A percentile compares a stretch with the other conserved stretches of the same genome.
Conservation (phyloP, 768 basidiomycete species). For the Russula brevipes region DNA sequence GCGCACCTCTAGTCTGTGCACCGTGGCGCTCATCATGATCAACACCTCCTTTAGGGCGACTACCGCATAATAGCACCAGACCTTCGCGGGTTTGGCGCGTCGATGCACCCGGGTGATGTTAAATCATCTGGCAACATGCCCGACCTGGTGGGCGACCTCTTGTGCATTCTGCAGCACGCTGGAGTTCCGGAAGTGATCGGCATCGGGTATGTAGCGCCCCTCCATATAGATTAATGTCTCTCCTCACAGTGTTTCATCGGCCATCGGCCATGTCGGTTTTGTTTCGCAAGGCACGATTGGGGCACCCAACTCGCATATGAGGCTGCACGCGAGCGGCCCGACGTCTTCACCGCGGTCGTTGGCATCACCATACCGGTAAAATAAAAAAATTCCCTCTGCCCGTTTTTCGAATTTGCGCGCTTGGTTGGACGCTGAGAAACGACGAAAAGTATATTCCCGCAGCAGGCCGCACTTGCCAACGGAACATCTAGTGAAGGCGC, state of each 20-base stretch:
- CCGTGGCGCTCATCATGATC: neutral
- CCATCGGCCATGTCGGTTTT: neutral
- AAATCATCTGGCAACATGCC: constrained; percentile 52
- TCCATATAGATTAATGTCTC: neutral
- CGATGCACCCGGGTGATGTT: constrained; percentile 59
- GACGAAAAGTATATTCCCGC: constrained; percentile 57
- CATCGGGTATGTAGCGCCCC: constrained; percentile 47
- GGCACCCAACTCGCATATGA: constrained; percentile 64
- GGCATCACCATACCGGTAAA: constrained; percentile 56
- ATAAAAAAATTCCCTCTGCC: constrained; percentile 17
- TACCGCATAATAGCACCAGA: constrained; percentile 61
- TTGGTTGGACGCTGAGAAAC: constrained; percentile 6
- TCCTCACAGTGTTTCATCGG: neutral
- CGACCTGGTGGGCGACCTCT: constrained; percentile 59
- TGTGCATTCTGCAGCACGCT: constrained; percentile 54
- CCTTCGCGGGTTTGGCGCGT: constrained; percentile 65
- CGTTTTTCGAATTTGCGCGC: neutral
- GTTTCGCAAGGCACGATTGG: constrained; percentile 61
- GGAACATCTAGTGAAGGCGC: constrained; percentile 34
- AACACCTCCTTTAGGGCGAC: constrained; percentile 38
- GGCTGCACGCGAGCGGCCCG: constrained; percentile 61
- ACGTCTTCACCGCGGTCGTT: constrained; percentile 53
- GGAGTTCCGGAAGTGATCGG: constrained; percentile 48
- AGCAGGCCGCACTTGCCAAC: constrained; percentile 44
- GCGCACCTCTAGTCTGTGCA: neutral